Conservation (phyloP, 2,329 filamentous ascomycete species). For the Trichoderma brevicompactum region DNA sequence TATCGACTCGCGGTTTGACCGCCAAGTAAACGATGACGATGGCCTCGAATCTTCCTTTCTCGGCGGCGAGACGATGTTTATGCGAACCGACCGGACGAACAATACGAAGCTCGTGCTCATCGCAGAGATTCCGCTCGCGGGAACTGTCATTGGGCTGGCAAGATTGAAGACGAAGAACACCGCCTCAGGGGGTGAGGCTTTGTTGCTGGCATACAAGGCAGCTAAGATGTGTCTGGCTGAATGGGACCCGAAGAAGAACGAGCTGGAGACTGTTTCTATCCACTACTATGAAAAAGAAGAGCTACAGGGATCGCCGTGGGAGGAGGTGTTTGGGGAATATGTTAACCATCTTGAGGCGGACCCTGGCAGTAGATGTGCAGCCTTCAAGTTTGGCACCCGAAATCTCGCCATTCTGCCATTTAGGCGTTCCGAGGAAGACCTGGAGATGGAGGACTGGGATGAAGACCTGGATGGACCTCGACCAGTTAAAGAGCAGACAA, state of each 20-base stretch:
- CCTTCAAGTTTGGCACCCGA: slow-evolving; percentile 86
- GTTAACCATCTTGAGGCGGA: slow-evolving; percentile 85
- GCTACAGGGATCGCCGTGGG: slow-evolving; percentile 80
- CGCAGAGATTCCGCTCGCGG: slow-evolving; percentile 80
- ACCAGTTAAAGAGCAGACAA: slow-evolving; percentile 52
- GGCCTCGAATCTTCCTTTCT: slow-evolving; percentile 69
- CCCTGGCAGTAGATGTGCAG: slow-evolving; percentile 89
- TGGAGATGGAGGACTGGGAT: slow-evolving; percentile 91
- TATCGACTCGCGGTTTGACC: slow-evolving; percentile 54
- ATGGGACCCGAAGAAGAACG: slow-evolving; percentile 83
- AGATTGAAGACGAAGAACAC: slow-evolving; percentile 74
- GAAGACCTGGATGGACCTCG: slow-evolving; percentile 75
- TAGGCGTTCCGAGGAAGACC: slow-evolving; percentile 80
- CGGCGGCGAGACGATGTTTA: slow-evolving; percentile 63
- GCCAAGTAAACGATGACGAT: slow-evolving; percentile 62
- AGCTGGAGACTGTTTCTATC: slow-evolving; percentile 86
- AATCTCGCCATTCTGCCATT: slow-evolving; percentile 95
- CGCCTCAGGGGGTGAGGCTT: slow-evolving; percentile 78
- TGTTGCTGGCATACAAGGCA: slow-evolving; percentile 84
- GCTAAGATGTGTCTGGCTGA: slow-evolving; percentile 92
- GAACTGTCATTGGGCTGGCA: slow-evolving; percentile 81
- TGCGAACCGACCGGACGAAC: slow-evolving; percentile 65
- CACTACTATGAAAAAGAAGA: slow-evolving; percentile 99
- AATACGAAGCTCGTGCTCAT: slow-evolving; percentile 82
- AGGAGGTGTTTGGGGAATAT: slow-evolving; percentile 73